Evolutionary conservation across 192 early-diverging fungal genomes (phyloP).

Genomic region (Coemansia javaensis): DNA sequence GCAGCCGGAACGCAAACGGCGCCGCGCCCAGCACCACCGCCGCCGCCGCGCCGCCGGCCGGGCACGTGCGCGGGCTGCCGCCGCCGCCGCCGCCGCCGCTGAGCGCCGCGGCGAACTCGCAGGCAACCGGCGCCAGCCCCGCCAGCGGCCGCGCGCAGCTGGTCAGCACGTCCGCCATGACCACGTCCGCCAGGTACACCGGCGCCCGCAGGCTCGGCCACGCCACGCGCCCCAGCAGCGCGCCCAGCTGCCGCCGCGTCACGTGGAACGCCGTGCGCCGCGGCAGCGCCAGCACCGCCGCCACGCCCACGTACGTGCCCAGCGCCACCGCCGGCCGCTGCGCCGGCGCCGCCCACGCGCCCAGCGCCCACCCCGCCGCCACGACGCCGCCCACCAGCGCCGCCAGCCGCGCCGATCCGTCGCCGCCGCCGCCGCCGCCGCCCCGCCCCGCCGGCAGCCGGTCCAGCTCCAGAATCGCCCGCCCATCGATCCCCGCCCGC

Average conservation of each 20-base stretch:
- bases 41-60: too few relatives aligned
- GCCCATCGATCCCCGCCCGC: conserved; percentile 21
- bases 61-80: conserved; percentile 17
- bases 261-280: conserved; percentile 26
- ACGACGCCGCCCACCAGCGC: conserved; percentile 9
- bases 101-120: conserved; percentile 55
- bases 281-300: conserved; percentile 20
- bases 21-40: conserved; percentile 34
- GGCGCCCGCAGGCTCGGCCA: conserved; percentile 34
- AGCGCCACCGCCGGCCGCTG: conserved; percentile 21
- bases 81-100: conserved; percentile 7
- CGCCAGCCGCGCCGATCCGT: conserved; percentile 18
- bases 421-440: conserved; percentile 9
- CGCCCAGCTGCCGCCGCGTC: conserved; percentile 33
- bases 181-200: conserved; percentile 71
- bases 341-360: conserved; percentile 5
- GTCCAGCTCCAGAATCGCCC: conserved; percentile 31
- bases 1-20: conserved; percentile 47
- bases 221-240: conserved; percentile 31
- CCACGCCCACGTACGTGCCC: conserved; percentile 25
- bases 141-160: conserved; percentile 87
- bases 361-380: conserved; percentile 23
- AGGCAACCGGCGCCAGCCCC: conserved; percentile 61
- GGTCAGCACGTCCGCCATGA: conserved; percentile 93
- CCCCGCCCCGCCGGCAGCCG: conserved; percentile 5